phyloP scores from a whole-genome alignment of 257 asterid species.

The Paraleonurus japonicus region DNA sequence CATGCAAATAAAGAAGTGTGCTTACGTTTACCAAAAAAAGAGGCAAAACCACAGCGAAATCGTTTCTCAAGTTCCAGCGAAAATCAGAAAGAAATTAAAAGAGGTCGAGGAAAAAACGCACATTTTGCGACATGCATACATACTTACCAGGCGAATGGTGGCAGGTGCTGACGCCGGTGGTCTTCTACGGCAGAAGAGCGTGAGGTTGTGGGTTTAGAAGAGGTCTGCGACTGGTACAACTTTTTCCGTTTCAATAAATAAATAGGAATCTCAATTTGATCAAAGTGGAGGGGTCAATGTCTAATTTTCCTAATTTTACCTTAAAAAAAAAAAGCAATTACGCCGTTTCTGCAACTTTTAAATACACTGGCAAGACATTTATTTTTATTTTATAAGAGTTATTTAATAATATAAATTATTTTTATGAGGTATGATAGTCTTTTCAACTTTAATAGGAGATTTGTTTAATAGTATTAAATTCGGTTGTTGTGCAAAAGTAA shows the following conservation, averaged over 20 bases:
- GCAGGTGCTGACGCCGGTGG: slow-evolving; percentile 19
- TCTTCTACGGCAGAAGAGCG: slow-evolving; percentile 26
- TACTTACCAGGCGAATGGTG: slow-evolving; percentile 25
- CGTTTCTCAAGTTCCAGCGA: not conserved
- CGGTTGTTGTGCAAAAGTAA: no score
- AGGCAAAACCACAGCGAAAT: not conserved
- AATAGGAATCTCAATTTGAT: not conserved
- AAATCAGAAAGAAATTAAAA: slow-evolving; percentile 14
- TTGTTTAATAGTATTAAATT: no score
- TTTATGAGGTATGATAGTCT: no score
- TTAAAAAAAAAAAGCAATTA: no score
- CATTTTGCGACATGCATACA: slow-evolving; percentile 21
- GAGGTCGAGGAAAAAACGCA: not conserved
- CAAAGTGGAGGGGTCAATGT: not conserved
- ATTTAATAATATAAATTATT: no score
- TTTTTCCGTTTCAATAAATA: slow-evolving; percentile 17
- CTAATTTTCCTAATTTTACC: not conserved
- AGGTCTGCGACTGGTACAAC: slow-evolving; percentile 12
- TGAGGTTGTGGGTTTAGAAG: slow-evolving; percentile 21
- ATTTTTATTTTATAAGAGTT: no score
- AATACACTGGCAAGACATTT: no score
- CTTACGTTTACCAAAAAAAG: slow-evolving; percentile 3
- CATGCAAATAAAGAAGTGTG: slow-evolving; percentile 23
- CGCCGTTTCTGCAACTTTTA: no score
- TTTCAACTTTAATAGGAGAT: no score